Conservation (phyloP, 768 basidiomycete genomes). For the Gloeopeniophorella convolvens region DNA sequence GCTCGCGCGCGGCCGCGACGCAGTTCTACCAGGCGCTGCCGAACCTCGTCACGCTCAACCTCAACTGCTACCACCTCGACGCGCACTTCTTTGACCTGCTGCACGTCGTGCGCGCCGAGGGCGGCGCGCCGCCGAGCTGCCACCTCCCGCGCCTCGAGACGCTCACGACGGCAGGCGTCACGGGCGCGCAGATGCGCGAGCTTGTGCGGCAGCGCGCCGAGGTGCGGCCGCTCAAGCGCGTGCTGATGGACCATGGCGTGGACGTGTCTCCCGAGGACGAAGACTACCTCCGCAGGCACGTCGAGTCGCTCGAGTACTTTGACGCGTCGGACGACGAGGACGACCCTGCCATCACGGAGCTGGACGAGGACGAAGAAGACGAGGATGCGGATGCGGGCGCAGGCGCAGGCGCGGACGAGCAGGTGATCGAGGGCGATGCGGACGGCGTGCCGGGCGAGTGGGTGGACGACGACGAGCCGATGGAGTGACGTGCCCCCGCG, state of each 20-base stretch:
- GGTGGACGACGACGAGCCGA: not conserved
- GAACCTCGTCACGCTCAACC: constrained; percentile 38
- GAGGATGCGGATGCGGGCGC: constrained; percentile 4
- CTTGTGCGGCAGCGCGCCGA: constrained; percentile 41
- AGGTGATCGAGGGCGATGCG: constrained; percentile 1
- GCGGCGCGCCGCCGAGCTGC: constrained; percentile 6
- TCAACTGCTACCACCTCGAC: constrained; percentile 33
- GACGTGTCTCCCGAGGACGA: constrained; percentile 36
- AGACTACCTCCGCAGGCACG: constrained; percentile 45
- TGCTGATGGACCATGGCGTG: constrained; percentile 41
- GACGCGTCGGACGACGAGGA: constrained; percentile 47
- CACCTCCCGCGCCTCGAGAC: constrained; percentile 48
- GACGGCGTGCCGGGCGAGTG: constrained; percentile 8
- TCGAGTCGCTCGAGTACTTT: constrained; percentile 49
- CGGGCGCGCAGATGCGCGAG: constrained; percentile 35
- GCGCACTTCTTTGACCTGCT: constrained; percentile 25
- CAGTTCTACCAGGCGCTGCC: constrained; percentile 42
- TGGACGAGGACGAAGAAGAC: constrained; percentile 26
- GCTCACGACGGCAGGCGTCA: constrained; percentile 41
- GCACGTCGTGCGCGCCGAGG: constrained; percentile 1
- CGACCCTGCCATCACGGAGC: constrained; percentile 16
- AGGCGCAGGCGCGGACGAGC: constrained; percentile 2
- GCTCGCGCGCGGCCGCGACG: constrained; percentile 29
- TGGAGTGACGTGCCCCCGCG: too few relatives aligned
- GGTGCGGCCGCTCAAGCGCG: constrained; percentile 41